Evolutionary conservation across 2,329 filamentous ascomycete genomes (phyloP), one percentile per base, ranked within the genome.

Genomic region (Fusarium piperis): DNA sequence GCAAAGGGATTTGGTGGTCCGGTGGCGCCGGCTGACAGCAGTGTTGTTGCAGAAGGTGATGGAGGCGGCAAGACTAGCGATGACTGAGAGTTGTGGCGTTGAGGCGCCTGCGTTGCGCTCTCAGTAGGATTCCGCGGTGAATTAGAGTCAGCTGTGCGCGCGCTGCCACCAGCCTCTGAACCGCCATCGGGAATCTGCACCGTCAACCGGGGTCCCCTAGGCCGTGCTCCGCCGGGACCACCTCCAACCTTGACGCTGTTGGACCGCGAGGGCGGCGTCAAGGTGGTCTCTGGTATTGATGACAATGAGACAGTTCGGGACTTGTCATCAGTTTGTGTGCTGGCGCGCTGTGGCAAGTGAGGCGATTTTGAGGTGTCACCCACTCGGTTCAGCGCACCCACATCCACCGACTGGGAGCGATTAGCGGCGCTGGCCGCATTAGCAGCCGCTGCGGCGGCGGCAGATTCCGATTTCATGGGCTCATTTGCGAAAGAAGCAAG

Each of bases 1-100:
- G 96, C 96, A 80, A 98, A 99, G 0, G 96, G 96, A 79, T 99
- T 99, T 3, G 94, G 94, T 15, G 96, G 96, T 0, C 96, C 96
- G 38, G 92, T 92, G 10, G 96, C 95, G 41, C 96, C 96, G 0
- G 96, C 96, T 53, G 94, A 97, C 62, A 98, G 85, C 8, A 98
- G 86, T 3, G 94, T 90, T 23, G 93, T 93, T 3, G 94, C 93
- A 32, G 94, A 97, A 0, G 96, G 95, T 1, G 96, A 98, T 0
- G 96, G 96, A 9, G 95, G 95, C 18, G 96, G 96, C 7, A 99
- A 86, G 3, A 98, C 94, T 20, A 97, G 91, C 6, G 88, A 88
- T 16, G 89, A 87, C 74, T 91, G 89, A 6, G 87, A 90, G 51
- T 90, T 84, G 65, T 85, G 83, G 28, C 85, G 84, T 48, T 85